Conservation (phyloP, 2,329 filamentous ascomycete genomes). For the Aspergillus tanneri region DNA sequence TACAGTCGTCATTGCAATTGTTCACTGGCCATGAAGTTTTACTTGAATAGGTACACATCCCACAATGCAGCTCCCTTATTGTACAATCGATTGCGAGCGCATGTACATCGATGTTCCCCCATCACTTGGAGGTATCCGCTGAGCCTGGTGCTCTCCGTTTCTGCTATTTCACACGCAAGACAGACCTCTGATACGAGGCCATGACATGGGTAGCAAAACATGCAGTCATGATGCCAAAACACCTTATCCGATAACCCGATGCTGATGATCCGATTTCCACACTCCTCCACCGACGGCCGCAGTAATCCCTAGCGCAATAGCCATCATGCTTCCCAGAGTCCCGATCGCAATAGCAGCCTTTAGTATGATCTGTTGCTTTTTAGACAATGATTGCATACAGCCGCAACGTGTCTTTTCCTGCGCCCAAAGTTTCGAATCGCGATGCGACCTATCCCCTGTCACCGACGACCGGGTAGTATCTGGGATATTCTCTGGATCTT, state of each 20-base stretch:
- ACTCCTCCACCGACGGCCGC: conserved; percentile 46
- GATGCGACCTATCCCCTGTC: conserved; percentile 15
- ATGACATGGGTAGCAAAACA: too few species aligned
- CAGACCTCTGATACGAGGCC: too few species aligned
- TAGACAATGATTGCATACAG: conserved; percentile 37
- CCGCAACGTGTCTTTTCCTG: conserved; percentile 35
- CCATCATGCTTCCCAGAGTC: conserved; percentile 45
- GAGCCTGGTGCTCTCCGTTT: too few species aligned
- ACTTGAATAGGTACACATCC: not conserved
- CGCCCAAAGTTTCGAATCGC: conserved; percentile 36
- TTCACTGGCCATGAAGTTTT: too few species aligned
- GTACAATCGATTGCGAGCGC: not conserved
- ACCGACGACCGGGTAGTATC: conserved; percentile 7
- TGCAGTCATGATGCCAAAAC: too few species aligned
- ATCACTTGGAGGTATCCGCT: too few species aligned
- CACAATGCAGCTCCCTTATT: not conserved
- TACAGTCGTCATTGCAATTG: not conserved
- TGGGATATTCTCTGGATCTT: conserved; percentile 36
- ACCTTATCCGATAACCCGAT: conserved; percentile 24
- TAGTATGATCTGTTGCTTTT: conserved; percentile 38
- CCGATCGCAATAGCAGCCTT: conserved; percentile 44
- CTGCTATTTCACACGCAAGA: too few species aligned
- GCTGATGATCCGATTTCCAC: conserved; percentile 39
- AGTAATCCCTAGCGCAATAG: conserved; percentile 47
- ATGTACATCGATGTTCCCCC: not conserved